These are phyloP conservation scores for Paramecium pentaurelia DNA, from an alignment of 73 alveolate species.

Conservation along the genomic window DNA sequence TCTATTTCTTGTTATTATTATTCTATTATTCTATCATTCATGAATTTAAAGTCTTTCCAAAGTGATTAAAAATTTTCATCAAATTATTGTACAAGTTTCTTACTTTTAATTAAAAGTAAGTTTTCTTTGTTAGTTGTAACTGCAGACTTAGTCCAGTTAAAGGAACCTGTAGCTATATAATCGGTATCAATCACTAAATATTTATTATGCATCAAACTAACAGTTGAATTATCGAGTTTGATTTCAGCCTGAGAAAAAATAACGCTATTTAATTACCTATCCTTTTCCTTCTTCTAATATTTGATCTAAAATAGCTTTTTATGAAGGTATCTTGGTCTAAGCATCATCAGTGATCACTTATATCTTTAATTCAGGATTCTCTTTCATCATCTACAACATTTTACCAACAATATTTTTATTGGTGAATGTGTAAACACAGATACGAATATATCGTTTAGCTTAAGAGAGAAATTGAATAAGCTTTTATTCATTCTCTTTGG, in stretches of 20 bases:
- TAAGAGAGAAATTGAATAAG: constrained; percentile 65
- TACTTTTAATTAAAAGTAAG: constrained; percentile 36
- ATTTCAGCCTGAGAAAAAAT: constrained; percentile 83
- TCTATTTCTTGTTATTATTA: not conserved
- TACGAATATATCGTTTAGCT: constrained; percentile 75
- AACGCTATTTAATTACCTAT: constrained; percentile 79
- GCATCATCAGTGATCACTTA: constrained; percentile 95
- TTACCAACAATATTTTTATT: constrained; percentile 87
- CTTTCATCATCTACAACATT: constrained; percentile 74
- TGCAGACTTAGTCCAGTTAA: constrained; percentile 73
- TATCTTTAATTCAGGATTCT: constrained; percentile 75
- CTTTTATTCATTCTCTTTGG: constrained; percentile 59
- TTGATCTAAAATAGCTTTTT: not conserved
- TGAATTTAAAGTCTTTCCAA: constrained; percentile 44
- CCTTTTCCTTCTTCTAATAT: constrained; percentile 68
- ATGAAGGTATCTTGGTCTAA: constrained; percentile 51
- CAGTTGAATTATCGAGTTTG: constrained; percentile 86
- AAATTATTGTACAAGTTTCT: not conserved
- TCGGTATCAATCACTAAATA: constrained; percentile 92
- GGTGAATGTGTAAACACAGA: constrained; percentile 91
- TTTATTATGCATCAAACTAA: constrained; percentile 96
- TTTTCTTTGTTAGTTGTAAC: constrained; percentile 63
- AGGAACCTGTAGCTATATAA: constrained; percentile 93
- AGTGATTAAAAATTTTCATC: constrained; percentile 36
- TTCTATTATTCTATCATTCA: not conserved